phyloP scores from a whole-genome alignment of 1,139 yeast genomes.

The Debaryomyces udenii region DNA sequence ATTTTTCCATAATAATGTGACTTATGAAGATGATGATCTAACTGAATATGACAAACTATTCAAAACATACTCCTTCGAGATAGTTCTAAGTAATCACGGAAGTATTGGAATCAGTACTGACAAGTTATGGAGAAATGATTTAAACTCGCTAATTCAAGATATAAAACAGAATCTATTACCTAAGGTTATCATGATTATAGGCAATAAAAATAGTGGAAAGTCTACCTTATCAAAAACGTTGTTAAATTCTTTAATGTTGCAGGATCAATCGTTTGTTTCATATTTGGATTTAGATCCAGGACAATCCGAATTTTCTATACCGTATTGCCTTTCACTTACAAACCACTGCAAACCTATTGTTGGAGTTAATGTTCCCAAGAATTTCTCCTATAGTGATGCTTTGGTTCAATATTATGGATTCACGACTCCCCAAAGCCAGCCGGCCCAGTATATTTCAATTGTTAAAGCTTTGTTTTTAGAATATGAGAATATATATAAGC shows the following conservation, averaged over 20 bases:
- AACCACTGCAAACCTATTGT: slow-evolving; percentile 24
- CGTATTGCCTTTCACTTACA: slow-evolving; percentile 66
- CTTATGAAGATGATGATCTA: slow-evolving; percentile 17
- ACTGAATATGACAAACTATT: slow-evolving; percentile 17
- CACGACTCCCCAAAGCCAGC: slow-evolving; percentile 71
- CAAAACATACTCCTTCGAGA: slow-evolving; percentile 37
- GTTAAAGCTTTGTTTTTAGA: slow-evolving; percentile 44
- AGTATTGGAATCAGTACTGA: slow-evolving; percentile 28
- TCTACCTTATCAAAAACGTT: slow-evolving; percentile 68
- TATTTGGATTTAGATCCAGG: slow-evolving; percentile 89
- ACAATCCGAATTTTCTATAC: slow-evolving; percentile 77
- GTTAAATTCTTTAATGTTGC: slow-evolving; percentile 43
- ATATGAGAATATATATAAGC: slow-evolving; percentile 30
- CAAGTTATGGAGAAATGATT: slow-evolving; percentile 23
- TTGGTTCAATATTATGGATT: slow-evolving; percentile 65
- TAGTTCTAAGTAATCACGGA: slow-evolving; percentile 34
- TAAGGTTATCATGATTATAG: slow-evolving; percentile 35
- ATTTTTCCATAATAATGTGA: slow-evolving; percentile 27
- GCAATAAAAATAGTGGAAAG: slow-evolving; percentile 78
- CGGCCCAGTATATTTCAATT: slow-evolving; percentile 54
- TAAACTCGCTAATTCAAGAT: slow-evolving; percentile 13
- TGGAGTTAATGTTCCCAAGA: slow-evolving; percentile 28
- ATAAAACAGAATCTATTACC: slow-evolving; percentile 16
- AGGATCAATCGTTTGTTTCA: slow-evolving; percentile 26
- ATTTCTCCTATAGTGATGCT: slow-evolving; percentile 18